Base-by-base conservation (phyloP, 208 protist genomes). In the Leishmania mexicana region DNA sequence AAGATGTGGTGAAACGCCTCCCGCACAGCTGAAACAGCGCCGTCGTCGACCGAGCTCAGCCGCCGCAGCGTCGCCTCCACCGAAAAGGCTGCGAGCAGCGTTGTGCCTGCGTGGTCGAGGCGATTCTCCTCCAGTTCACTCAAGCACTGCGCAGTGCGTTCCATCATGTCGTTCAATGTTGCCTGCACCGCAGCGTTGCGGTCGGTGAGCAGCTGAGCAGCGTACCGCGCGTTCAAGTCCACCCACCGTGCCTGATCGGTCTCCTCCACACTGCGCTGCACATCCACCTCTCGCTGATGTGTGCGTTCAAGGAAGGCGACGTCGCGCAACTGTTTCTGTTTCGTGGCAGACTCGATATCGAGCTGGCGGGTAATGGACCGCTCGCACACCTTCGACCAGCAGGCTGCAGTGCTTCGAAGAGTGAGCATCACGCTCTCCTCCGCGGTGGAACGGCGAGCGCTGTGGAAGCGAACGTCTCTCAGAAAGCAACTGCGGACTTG, bases 361-460 rank as follows among this genome's bases (percentile, higher is more conserved):
- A 91, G 83, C 62, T 90, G 86, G 35, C 91, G 92, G 47, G 92
- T 88, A 31, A 95, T 82, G 47, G 90, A 79, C 79, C 93, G 89
- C 54, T 92, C 87, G 78, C 92, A 96, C 75, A 97, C 85, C 19
- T 89, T 42, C 31, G 93, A 86, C 92, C 95, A 95, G 90, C 93
- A 97, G 54, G 60, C 78, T 28, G 89, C 86, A 42, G 91, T 92
- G 53, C 80, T 80, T 54, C 86, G 85, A 15, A 97, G 65, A 40
- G 87, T 83, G n/a, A 78, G 58, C 31, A 93, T 80, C 28, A 97
- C 73, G 19, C 90, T 84, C 57, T 88, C 75, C 87, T 97, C 94
- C 65, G 85, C 85, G 49, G 74, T 70, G 31, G 91, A 90, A 40
- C 81, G 84, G 17, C 64, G 73, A 15, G 77, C 53, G 19, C 83